Conservation (phyloP, 768 basidiomycete species). For the Hygrophoropsis aurantiaca region DNA sequence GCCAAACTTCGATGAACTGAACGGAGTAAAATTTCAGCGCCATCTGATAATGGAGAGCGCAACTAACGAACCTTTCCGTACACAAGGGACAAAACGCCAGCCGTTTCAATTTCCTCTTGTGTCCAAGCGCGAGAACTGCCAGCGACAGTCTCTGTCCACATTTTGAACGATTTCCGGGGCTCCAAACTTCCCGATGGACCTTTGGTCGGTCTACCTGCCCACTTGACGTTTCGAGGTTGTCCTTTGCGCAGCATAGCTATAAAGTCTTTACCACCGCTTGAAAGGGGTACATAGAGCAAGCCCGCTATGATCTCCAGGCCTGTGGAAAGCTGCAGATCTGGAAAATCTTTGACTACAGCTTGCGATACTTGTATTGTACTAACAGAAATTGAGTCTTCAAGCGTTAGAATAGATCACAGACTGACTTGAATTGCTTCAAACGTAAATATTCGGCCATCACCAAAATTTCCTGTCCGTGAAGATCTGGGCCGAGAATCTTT, state of each 20-base stretch:
- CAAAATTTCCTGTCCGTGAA: slow-evolving; percentile 75
- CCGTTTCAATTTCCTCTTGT: slow-evolving; percentile 82
- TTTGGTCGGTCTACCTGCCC: slow-evolving; percentile 77
- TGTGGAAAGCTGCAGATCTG: slow-evolving; percentile 62
- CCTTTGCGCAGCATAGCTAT: slow-evolving; percentile 80
- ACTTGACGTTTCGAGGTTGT: slow-evolving; percentile 66
- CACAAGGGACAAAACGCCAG: slow-evolving; percentile 73
- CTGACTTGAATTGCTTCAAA: slow-evolving; percentile 67
- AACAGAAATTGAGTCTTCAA: too few species aligned
- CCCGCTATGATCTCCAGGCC: slow-evolving; percentile 71
- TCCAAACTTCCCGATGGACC: slow-evolving; percentile 47
- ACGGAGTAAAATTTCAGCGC: not conserved
- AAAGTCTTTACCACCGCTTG: slow-evolving; percentile 72
- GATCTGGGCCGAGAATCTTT: slow-evolving; percentile 67
- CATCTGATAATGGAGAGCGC: not conserved
- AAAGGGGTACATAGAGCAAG: slow-evolving; percentile 73
- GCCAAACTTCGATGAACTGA: slow-evolving; percentile 83
- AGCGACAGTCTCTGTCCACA: slow-evolving; percentile 73
- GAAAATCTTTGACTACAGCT: slow-evolving; percentile 66
- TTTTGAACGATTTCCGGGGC: slow-evolving; percentile 77
- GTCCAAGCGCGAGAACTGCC: slow-evolving; percentile 73
- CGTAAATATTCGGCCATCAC: slow-evolving; percentile 80
- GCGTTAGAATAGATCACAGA: too few species aligned
- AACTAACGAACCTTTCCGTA: slow-evolving; percentile 59
- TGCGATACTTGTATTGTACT: slow-evolving; percentile 73